Conservation (phyloP, 345 rosid genomes). For the Brassica incana region DNA sequence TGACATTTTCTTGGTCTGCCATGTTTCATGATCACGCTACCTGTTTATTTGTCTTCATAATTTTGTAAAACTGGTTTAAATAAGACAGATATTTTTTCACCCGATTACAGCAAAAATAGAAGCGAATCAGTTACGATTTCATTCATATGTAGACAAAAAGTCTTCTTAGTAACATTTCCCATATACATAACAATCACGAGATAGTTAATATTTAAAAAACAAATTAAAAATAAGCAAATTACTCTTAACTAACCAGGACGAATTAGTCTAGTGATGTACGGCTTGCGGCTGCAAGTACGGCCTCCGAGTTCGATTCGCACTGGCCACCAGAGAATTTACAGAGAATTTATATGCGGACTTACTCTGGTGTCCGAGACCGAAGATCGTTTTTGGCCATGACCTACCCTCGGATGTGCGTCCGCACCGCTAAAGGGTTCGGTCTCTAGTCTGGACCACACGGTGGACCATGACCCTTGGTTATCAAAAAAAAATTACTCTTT, state of each 20-base stretch:
- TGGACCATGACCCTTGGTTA: no score
- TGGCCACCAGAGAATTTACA: no score
- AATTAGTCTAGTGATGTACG: no score
- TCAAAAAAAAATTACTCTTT: background rate
- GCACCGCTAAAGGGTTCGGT: no score
- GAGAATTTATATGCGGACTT: no score
- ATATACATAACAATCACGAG: background rate
- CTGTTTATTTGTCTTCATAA: background rate
- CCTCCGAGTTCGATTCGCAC: no score
- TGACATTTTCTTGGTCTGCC: background rate
- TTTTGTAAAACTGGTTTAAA: background rate
- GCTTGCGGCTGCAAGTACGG: no score
- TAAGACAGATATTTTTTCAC: background rate
- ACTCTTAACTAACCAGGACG: background rate
- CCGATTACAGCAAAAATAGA: background rate
- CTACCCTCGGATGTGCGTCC: no score
- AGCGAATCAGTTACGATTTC: background rate
- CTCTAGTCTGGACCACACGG: no score
- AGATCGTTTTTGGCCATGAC: no score
- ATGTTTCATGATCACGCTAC: background rate
- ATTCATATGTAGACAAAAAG: background rate
- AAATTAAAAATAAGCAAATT: background rate
- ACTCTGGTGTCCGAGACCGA: no score
- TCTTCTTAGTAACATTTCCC: background rate
- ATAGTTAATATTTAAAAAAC: background rate